A percentile compares a stretch with the other conserved stretches of the same genome.
phyloP scores from a whole-genome alignment of 805 yeast genomes.

The Starmerella roubikii region DNA sequence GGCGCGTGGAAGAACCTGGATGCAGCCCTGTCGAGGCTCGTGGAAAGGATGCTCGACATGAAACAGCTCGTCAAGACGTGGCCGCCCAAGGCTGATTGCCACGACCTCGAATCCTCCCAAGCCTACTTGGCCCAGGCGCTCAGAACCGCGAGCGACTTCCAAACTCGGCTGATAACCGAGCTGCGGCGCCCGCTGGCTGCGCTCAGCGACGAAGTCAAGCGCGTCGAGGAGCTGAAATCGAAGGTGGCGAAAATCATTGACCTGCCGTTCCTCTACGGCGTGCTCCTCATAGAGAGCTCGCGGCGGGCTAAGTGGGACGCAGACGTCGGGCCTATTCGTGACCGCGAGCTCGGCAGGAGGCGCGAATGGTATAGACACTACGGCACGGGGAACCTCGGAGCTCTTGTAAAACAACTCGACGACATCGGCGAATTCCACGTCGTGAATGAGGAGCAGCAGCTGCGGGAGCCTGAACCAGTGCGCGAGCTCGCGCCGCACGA shows the following conservation, averaged over 20 bases:
- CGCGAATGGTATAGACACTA: conserved; percentile 52
- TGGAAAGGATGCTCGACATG: neutral
- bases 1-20: conserved; percentile 3
- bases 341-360: conserved; percentile 31
- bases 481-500: too few species aligned
- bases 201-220: conserved; percentile 18
- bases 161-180: conserved; percentile 19
- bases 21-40: neutral
- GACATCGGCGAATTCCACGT: neutral
- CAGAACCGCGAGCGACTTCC: conserved; percentile 20
- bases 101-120: neutral
- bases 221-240: conserved; percentile 23
- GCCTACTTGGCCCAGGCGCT: conserved; percentile 3
- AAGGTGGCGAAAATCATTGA: conserved; percentile 26
- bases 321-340: conserved; percentile 36
- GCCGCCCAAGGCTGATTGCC: neutral
- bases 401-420: conserved; percentile 2
- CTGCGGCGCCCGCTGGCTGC: conserved; percentile 22
- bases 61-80: neutral
- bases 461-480: neutral
- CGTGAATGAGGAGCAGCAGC: neutral
- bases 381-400: conserved; percentile 16
- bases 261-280: conserved; percentile 29
- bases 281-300: conserved; percentile 25
- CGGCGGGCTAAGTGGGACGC: conserved; percentile 20